These are phyloP conservation scores for Fusarium tupiense DNA, from an alignment of 2,329 filamentous ascomycete species.

Conservation along the genomic window DNA sequence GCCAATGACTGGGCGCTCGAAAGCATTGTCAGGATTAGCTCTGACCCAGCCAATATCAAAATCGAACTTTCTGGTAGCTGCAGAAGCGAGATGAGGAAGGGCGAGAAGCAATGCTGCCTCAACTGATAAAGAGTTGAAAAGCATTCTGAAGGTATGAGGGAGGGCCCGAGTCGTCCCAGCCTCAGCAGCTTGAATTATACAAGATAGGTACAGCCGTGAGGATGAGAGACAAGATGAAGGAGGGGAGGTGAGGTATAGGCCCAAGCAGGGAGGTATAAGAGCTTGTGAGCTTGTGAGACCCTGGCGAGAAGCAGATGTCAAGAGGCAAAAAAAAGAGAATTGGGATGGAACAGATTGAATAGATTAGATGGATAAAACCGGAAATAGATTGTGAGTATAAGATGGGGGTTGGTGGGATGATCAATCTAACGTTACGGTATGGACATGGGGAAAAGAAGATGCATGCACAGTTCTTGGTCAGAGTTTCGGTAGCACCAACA, in stretches of 20 bases:
- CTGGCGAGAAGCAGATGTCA: not conserved
- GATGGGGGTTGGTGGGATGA: conserved; percentile 8
- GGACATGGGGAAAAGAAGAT: not conserved
- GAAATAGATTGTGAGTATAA: not conserved
- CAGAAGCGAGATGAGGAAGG: conserved; percentile 34
- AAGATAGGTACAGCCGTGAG: not conserved
- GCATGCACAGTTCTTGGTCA: not conserved
- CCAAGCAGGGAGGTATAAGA: conserved; percentile 6
- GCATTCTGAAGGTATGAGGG: conserved; percentile 23
- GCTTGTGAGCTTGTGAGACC: conserved; percentile 3
- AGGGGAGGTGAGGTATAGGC: not conserved
- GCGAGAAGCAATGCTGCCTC: conserved; percentile 32
- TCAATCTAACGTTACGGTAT: conserved; percentile 6
- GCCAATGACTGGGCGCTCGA: conserved; percentile 73
- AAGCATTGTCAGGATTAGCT: conserved; percentile 74
- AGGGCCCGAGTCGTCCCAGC: not conserved
- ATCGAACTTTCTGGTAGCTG: conserved; percentile 65
- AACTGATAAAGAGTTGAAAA: conserved; percentile 13
- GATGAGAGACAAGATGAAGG: not conserved
- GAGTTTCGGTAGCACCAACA: conserved; percentile 10
- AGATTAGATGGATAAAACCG: conserved; percentile 21
- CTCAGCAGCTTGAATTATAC: conserved; percentile 5
- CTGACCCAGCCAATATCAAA: conserved; percentile 78
- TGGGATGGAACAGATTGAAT: conserved; percentile 15
- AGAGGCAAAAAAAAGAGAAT: not conserved